A percentile compares a stretch with the other conserved stretches of the same genome.
Conservation (phyloP, 2,329 filamentous ascomycete genomes). For the Kalaharituber pfeilii region DNA sequence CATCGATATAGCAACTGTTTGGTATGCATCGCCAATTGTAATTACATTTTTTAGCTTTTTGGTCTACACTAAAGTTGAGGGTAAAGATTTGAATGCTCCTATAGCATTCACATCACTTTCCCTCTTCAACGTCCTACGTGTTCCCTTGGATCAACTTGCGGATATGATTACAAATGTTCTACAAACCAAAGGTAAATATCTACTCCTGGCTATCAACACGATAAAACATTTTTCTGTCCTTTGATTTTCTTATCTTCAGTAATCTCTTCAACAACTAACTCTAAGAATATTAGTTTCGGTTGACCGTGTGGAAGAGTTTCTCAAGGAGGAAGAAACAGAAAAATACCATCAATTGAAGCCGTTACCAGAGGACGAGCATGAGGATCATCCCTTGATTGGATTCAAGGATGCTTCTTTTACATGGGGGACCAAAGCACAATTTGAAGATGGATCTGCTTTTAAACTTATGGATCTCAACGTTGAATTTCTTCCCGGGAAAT, state of each 20-base stretch:
- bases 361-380: constrained; percentile 40
- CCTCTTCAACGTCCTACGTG: constrained; percentile 80
- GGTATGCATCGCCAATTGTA: constrained; percentile 86
- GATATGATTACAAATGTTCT: constrained; percentile 98
- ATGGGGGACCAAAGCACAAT: constrained; percentile 50
- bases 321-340: constrained; percentile 85
- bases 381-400: constrained; percentile 59
- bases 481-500: constrained; percentile 64
- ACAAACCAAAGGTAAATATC: constrained; percentile 49
- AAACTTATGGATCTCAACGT: constrained; percentile 68
- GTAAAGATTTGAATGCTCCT: constrained; percentile 76
- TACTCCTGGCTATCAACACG: too few species aligned
- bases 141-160: constrained; percentile 85
- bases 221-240: too few species aligned
- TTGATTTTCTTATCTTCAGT: too few species aligned
- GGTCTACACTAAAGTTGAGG: constrained; percentile 76
- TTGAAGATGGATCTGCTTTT: constrained; percentile 44
- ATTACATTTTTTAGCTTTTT: constrained; percentile 96
- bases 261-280: background rate
- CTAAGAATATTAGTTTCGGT: constrained; percentile 49
- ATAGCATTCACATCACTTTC: constrained; percentile 92
- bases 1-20: constrained; percentile 50
- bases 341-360: constrained; percentile 70
- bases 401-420: constrained; percentile 72
- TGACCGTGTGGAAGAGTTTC: constrained; percentile 86